Percentiles rank a stretch among this genome's conserved stretches.
Conservation (phyloP, 345 rosid species). For the Capsella bursapastoris region DNA sequence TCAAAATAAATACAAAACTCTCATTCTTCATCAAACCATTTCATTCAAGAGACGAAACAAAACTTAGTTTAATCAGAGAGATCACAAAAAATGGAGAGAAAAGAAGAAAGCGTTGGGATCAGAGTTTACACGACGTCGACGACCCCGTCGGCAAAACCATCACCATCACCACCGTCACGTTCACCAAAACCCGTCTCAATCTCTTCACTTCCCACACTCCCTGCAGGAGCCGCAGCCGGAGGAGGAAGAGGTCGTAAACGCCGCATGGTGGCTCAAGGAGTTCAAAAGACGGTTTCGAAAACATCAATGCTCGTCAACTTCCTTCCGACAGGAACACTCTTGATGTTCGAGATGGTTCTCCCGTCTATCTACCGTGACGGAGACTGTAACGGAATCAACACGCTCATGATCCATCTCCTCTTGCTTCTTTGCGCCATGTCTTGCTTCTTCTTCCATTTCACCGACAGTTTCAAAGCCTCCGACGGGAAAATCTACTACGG, state of each 20-base stretch:
- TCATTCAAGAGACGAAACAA: not conserved
- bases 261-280: slow-evolving; percentile 68
- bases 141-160: slow-evolving; percentile 48
- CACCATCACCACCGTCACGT: slow-evolving; percentile 36
- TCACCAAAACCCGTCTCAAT: slow-evolving; percentile 33
- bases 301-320: slow-evolving; percentile 74
- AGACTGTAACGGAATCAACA: slow-evolving; percentile 59
- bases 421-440: slow-evolving; percentile 62
- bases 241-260: slow-evolving; percentile 51
- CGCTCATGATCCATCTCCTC: slow-evolving; percentile 62
- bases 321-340: slow-evolving; percentile 80
- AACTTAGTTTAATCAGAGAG: not conserved
- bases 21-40: not conserved
- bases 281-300: slow-evolving; percentile 72
- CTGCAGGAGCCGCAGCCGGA: slow-evolving; percentile 29
- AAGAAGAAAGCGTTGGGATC: slow-evolving; percentile 57
- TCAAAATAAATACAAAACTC: slow-evolving; percentile 14
- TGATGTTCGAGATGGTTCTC: slow-evolving; percentile 82
- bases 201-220: slow-evolving; percentile 40
- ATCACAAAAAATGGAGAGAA: slow-evolving; percentile 54
- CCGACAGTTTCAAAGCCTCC: slow-evolving; percentile 65
- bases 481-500: slow-evolving; percentile 76
- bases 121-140: slow-evolving; percentile 57
- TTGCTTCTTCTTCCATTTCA: slow-evolving; percentile 81
- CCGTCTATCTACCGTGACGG: slow-evolving; percentile 65